Evolutionary conservation across 1,139 yeast genomes (phyloP), one percentile per base, ranked within the genome.

Genomic region (Maudiozyma humilis): DNA sequence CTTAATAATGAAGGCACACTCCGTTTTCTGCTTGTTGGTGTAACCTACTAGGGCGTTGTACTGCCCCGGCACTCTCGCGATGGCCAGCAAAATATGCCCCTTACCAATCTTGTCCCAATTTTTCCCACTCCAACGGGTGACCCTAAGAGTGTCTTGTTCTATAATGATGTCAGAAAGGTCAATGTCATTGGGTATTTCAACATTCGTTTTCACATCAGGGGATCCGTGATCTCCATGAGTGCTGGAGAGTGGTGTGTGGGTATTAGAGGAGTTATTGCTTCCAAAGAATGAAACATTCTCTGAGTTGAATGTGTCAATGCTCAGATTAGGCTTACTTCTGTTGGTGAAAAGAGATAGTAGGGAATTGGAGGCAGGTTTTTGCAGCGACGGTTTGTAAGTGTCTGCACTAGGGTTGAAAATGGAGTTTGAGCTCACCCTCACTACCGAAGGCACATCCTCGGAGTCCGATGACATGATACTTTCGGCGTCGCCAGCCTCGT

Each of bases 31-130:
- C 20, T 37, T 74, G 63, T 75, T 73, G 62, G 86, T 94, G 64
- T 76, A 72, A 62, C 95, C 86, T 78, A 86, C 85, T 66, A 83
- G 83, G 67, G 88, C 84, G 64, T 75, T 78, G 72, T 86, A 96
- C 70, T 81, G 83, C 77, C 86, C 96, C 64, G 95, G 79, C 66
- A 87, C 76, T 67, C 84, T 78, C 67, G 88, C 75, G 8, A 53
- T 43, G 4, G 40, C 36, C 3, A 54, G 4, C 1, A 33, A 20
- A 13, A 44, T 33, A 31, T 39, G 18, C 14, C 35, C 25, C 37
- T 49, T 18, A 36, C 46, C 43, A 16, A 53, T 29, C 20, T 32
- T 40, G 34, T 43, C 47, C 63, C 63, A 59, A 14, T 46, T 35
- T 29, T 45, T 48, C 6, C 50, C 51, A 27, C 47, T 30, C 40